phyloP scores from a whole-genome alignment of 208 protist species.

The Crithidia thermophila region DNA sequence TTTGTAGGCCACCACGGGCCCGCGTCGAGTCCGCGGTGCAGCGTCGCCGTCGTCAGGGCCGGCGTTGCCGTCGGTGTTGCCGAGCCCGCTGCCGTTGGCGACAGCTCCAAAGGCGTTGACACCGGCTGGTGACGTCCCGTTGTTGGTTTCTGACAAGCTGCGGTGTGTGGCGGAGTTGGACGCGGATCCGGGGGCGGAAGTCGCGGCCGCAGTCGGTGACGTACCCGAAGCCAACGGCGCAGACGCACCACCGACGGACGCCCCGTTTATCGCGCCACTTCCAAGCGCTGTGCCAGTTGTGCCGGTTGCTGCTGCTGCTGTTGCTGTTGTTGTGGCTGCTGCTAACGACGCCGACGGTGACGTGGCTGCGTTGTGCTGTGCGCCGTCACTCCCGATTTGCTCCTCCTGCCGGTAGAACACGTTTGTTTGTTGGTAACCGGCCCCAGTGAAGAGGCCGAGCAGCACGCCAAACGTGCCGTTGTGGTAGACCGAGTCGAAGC shows the following conservation, averaged over 20 bases:
- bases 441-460: slow-evolving; percentile 39
- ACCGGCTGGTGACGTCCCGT: no score
- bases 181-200: neutral
- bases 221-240: no score
- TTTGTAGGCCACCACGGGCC: slow-evolving; percentile 13
- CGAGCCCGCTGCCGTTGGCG: neutral
- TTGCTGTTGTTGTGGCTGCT: neutral
- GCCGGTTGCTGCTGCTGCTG: no score
- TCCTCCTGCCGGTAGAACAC: slow-evolving; percentile 18
- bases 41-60: neutral
- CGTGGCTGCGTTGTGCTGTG: no score
- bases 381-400: neutral
- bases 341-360: neutral
- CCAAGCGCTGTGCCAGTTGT: no score
- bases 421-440: slow-evolving; percentile 34
- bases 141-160: neutral
- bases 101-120: no score
- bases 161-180: neutral
- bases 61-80: neutral
- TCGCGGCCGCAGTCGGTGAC: neutral
- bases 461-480: slow-evolving; percentile 46
- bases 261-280: no score
- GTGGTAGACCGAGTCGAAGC: slow-evolving; percentile 36
- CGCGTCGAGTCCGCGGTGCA: neutral
- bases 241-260: no score